These are phyloP conservation scores for Capillidium rhysosporum DNA, from an alignment of 371 early-diverging fungal species.

Conservation along the genomic window DNA sequence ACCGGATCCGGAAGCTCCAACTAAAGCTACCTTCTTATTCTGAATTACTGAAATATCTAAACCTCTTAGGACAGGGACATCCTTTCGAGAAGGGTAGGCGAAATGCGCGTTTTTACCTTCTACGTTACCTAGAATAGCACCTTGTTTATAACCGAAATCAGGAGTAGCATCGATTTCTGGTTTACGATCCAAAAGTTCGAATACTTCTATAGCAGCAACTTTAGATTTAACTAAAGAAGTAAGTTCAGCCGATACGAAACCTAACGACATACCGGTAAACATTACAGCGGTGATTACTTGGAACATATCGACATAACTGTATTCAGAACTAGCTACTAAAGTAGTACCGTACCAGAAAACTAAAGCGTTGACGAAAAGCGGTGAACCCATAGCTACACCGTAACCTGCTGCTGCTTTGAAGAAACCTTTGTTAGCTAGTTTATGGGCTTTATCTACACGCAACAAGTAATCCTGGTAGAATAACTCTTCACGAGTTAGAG, in stretches of 20 bases:
- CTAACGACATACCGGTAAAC: conserved; percentile 48
- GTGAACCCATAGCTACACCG: conserved; percentile 40
- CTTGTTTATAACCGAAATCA: conserved; percentile 29
- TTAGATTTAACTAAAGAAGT: conserved; percentile 19
- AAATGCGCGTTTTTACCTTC: conserved; percentile 49
- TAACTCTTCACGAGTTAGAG: conserved; percentile 50
- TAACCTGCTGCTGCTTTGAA: conserved; percentile 33
- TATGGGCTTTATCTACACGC: conserved; percentile 40
- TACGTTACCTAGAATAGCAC: conserved; percentile 29
- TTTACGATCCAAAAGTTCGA: conserved; percentile 37
- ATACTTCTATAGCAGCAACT: conserved; percentile 46
- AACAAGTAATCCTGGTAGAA: conserved; percentile 35
- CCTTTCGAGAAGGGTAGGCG: conserved; percentile 43
- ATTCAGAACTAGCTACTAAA: conserved; percentile 21
- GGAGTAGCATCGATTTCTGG: conserved; percentile 23
- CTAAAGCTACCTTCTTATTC: conserved; percentile 28
- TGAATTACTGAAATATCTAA: conserved; percentile 21
- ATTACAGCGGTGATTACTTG: conserved; percentile 38
- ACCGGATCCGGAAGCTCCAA: conserved; percentile 44
- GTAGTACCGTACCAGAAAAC: conserved; percentile 22
- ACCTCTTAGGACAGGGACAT: conserved; percentile 31
- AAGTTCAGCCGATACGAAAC: conserved; percentile 27
- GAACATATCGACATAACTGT: conserved; percentile 27
- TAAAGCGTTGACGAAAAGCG: conserved; percentile 35
- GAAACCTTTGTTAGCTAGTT: conserved; percentile 30